Evolutionary conservation across 352 stramenopile genomes (phyloP).

Genomic region (Phytophthora citricola): DNA sequence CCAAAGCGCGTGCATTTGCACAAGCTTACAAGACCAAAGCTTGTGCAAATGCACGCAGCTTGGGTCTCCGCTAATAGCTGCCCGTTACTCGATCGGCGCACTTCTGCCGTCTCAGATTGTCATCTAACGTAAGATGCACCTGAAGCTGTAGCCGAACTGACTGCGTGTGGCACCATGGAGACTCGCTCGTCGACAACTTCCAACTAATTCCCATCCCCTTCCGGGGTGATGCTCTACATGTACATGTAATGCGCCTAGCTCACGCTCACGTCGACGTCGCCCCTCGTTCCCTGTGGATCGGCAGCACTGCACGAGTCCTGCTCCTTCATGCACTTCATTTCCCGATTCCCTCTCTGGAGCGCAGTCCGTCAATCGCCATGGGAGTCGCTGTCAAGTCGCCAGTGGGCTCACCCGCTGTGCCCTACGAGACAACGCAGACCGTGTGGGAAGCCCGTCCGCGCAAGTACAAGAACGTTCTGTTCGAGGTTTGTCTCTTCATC

Average conservation of each 20-base stretch:
- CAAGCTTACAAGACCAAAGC: not conserved
- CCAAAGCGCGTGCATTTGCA: too few species aligned
- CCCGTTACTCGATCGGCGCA: not conserved
- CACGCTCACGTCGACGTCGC: not conserved
- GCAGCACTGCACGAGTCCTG: conserved; percentile 12
- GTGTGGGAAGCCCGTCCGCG: conserved; percentile 57
- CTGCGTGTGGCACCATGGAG: not conserved
- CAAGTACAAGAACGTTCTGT: conserved; percentile 70
- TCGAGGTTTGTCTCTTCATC: conserved; percentile 65
- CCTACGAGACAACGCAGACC: conserved; percentile 26
- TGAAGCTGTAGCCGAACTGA: not conserved
- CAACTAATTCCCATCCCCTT: not conserved
- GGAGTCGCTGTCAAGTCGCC: conserved; percentile 37
- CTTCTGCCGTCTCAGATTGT: not conserved
- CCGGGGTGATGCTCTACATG: too few species aligned
- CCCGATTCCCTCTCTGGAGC: conserved; percentile 16
- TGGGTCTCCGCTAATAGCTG: not conserved
- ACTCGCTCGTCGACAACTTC: not conserved
- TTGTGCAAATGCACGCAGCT: not conserved
- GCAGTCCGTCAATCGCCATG: conserved; percentile 20
- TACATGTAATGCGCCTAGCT: not conserved
- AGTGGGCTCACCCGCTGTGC: conserved; percentile 19
- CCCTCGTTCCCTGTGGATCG: not conserved
- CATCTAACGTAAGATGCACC: not conserved
- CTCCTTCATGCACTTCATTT: conserved; percentile 20